phyloP scores from a whole-genome alignment of 441 rosid genomes.

The Iberis amara region DNA sequence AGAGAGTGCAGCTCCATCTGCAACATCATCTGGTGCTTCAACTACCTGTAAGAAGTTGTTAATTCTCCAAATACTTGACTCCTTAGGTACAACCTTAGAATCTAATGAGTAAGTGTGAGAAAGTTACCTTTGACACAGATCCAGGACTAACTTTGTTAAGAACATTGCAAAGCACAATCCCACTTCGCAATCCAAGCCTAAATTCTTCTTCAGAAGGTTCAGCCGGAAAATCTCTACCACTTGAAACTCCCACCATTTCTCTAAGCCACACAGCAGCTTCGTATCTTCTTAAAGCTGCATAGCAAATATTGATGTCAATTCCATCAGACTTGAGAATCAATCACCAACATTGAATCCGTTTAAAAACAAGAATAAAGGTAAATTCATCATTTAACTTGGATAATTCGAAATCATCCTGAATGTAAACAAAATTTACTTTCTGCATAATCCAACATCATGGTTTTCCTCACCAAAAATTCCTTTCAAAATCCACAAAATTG shows the following conservation, averaged over 20 bases:
- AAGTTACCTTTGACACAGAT: constrained; percentile 49
- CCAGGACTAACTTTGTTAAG: constrained; percentile 67
- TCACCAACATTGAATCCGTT: background rate
- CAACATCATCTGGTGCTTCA: constrained; percentile 51
- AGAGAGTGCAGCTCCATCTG: constrained; percentile 65
- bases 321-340: constrained; percentile 14
- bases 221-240: constrained; percentile 65
- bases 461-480: too few species aligned
- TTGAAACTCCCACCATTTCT: constrained; percentile 54
- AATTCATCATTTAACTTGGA: too few species aligned
- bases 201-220: constrained; percentile 71
- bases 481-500: too few species aligned
- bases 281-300: constrained; percentile 47
- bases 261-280: constrained; percentile 69
- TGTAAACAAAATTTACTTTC: too few species aligned
- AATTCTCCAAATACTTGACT: too few species aligned
- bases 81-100: too few species aligned
- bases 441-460: too few species aligned
- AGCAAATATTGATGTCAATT: constrained; percentile 16
- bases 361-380: background rate
- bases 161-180: constrained; percentile 58
- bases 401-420: too few species aligned
- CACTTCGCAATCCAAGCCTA: constrained; percentile 63
- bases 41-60: constrained; percentile 51
- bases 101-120: background rate